Percentiles rank a stretch among this genome's conserved stretches.
These are phyloP conservation scores for Rhodotorula babjevae DNA, from an alignment of 768 basidiomycete species.

Conservation along the genomic window DNA sequence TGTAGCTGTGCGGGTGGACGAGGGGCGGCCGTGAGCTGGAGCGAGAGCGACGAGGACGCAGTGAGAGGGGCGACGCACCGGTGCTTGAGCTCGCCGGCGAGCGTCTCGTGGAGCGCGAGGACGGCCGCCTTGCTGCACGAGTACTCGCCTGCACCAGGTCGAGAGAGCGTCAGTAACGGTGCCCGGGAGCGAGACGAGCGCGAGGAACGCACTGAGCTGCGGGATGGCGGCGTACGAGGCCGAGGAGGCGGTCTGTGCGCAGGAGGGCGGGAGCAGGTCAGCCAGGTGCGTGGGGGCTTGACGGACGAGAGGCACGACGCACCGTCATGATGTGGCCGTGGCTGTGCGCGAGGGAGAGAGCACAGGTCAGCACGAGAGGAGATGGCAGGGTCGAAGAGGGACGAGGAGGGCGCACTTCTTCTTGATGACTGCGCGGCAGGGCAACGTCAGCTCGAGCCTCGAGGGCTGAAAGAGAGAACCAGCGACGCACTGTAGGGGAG, in stretches of 20 bases:
- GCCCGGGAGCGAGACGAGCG: fast-evolving
- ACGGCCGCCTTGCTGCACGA: slow-evolving; percentile 27
- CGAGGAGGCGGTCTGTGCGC: slow-evolving; percentile 17
- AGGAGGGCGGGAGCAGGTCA: background rate
- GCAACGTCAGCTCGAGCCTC: no score
- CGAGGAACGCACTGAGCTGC: slow-evolving; percentile 5
- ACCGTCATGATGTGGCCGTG: slow-evolving; percentile 37
- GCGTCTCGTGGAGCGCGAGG: slow-evolving; percentile 27
- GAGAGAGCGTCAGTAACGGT: fast-evolving
- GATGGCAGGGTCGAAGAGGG: background rate
- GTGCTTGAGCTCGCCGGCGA: slow-evolving; percentile 25
- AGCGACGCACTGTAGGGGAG: slow-evolving; percentile 26
- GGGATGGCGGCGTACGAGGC: slow-evolving; percentile 28
- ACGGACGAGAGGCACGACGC: background rate
- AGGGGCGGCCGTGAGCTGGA: no score
- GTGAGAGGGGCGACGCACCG: background rate
- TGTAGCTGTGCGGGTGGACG: slow-evolving; percentile 12
- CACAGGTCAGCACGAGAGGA: background rate
- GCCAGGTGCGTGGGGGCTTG: background rate
- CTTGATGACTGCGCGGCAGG: slow-evolving; percentile 16
- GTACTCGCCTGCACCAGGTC: slow-evolving; percentile 17
- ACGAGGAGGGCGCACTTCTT: slow-evolving; percentile 16
- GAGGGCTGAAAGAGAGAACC: background rate
- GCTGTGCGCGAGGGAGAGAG: background rate
- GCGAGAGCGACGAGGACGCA: background rate